A percentile compares a stretch with the other conserved stretches of the same genome.
These are phyloP conservation scores for Kodamaea derodonti DNA, from an alignment of 1,139 yeast genomes.

Conservation along the genomic window DNA sequence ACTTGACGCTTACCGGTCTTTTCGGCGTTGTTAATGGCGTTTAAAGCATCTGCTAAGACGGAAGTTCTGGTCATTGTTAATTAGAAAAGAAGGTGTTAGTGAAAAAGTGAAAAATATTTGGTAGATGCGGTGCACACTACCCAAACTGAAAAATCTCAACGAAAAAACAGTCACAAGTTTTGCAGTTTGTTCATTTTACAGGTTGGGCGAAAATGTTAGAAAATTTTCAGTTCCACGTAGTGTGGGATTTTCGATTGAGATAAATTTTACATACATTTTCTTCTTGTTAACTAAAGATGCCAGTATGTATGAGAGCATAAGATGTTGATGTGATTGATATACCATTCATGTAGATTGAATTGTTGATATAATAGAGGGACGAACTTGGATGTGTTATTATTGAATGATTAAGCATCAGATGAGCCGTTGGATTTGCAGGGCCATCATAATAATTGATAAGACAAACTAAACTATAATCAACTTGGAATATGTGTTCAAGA, in stretches of 20 bases:
- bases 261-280: background rate
- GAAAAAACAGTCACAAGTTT: slow-evolving; percentile 12
- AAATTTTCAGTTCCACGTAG: slow-evolving; percentile 6
- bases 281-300: slow-evolving; percentile 19
- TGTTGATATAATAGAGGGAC: too few species aligned
- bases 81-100: background rate
- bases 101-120: slow-evolving; percentile 2
- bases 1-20: slow-evolving; percentile 99
- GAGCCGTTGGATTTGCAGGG: too few species aligned
- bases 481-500: too few species aligned
- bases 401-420: too few species aligned
- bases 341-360: too few species aligned
- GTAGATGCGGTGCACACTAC: background rate
- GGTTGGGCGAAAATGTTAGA: background rate
- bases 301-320: slow-evolving; percentile 19
- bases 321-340: too few species aligned
- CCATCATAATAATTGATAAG: too few species aligned
- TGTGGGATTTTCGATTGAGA: background rate
- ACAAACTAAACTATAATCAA: too few species aligned
- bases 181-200: too few species aligned
- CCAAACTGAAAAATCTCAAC: background rate
- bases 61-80: slow-evolving; percentile 90
- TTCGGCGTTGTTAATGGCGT: slow-evolving; percentile 98
- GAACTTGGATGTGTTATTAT: too few species aligned
- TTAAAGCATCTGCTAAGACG: slow-evolving; percentile 98